These are phyloP conservation scores for Peronosclerospora sorghi DNA, from an alignment of 352 stramenopile genomes.

Conservation along the genomic window DNA sequence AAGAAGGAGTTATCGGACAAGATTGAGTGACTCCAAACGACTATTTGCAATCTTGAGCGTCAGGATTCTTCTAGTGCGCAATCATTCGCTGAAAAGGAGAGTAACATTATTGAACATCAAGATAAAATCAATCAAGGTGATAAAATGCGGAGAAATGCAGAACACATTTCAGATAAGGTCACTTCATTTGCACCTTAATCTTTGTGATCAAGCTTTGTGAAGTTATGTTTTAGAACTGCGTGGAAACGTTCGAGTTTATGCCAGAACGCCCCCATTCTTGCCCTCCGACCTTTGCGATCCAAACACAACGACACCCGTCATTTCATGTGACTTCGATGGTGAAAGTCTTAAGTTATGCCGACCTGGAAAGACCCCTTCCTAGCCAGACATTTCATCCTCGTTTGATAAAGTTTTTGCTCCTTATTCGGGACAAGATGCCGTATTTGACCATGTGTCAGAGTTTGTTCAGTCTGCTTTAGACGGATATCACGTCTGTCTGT, in stretches of 20 bases:
- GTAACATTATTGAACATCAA: constrained; percentile 51
- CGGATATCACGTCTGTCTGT: constrained; percentile 94
- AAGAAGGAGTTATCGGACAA: constrained; percentile 60
- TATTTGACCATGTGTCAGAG: constrained; percentile 95
- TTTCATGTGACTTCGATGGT: constrained; percentile 62
- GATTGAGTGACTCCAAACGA: constrained; percentile 39
- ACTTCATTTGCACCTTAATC: constrained; percentile 3
- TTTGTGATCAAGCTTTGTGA: not conserved
- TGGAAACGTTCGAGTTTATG: constrained; percentile 98
- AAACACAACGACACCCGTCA: constrained; percentile 29
- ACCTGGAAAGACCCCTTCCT: constrained; percentile 28
- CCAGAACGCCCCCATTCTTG: constrained; percentile 86
- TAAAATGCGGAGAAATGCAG: constrained; percentile 90
- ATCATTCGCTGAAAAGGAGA: constrained; percentile 64
- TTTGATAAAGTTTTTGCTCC: constrained; percentile 96
- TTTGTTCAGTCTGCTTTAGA: constrained; percentile 97
- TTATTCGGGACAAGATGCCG: constrained; percentile 85
- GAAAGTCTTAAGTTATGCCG: constrained; percentile 53
- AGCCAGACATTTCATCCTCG: constrained; percentile 78
- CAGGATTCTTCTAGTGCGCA: constrained; percentile 39
- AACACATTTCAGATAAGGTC: constrained; percentile 89
- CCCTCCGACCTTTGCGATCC: constrained; percentile 58
- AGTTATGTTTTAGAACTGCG: constrained; percentile 82
- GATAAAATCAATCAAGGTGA: constrained; percentile 70
- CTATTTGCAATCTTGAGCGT: constrained; percentile 37